phyloP scores from a whole-genome alignment of 306 rosid genomes.

The Trifolium dubium region DNA sequence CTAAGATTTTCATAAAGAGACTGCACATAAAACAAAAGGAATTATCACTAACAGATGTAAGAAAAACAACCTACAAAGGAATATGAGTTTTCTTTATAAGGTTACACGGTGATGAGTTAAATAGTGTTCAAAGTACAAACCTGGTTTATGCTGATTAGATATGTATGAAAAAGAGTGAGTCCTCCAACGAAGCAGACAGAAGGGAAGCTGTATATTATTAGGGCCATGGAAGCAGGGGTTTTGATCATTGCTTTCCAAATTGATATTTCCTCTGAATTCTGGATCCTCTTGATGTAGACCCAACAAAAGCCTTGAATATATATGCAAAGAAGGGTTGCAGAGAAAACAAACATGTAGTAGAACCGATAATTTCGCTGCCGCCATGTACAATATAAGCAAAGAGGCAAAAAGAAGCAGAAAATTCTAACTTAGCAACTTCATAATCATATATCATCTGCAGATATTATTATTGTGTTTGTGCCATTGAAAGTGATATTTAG shows the following conservation, averaged over 20 bases:
- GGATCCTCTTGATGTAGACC: slow-evolving; percentile 68
- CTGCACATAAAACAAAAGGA: slow-evolving; percentile 51
- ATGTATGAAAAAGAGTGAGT: slow-evolving; percentile 65
- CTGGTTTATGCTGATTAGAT: slow-evolving; percentile 81
- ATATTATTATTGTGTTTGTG: slow-evolving; percentile 1
- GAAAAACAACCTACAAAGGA: slow-evolving; percentile 32
- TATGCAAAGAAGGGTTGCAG: slow-evolving; percentile 67
- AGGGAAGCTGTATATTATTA: slow-evolving; percentile 59
- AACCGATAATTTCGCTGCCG: slow-evolving; percentile 80
- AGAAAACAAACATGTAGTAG: slow-evolving; percentile 68
- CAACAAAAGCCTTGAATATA: slow-evolving; percentile 78
- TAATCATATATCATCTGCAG: slow-evolving; percentile 26
- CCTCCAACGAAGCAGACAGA: slow-evolving; percentile 84
- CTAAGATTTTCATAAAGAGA: slow-evolving; percentile 77
- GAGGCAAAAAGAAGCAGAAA: background rate
- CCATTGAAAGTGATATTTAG: slow-evolving; percentile 4
- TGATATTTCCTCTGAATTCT: slow-evolving; percentile 53
- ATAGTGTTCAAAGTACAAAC: slow-evolving; percentile 48
- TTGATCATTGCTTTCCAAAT: slow-evolving; percentile 72
- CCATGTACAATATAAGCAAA: slow-evolving; percentile 35
- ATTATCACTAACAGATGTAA: background rate
- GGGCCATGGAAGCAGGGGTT: slow-evolving; percentile 73
- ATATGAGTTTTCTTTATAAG: background rate
- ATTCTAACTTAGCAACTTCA: slow-evolving; percentile 27
- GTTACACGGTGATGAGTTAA: slow-evolving; percentile 14